Evolutionary conservation across 2,329 filamentous ascomycete species (phyloP).

Genomic region (Macrophomina tecta): DNA sequence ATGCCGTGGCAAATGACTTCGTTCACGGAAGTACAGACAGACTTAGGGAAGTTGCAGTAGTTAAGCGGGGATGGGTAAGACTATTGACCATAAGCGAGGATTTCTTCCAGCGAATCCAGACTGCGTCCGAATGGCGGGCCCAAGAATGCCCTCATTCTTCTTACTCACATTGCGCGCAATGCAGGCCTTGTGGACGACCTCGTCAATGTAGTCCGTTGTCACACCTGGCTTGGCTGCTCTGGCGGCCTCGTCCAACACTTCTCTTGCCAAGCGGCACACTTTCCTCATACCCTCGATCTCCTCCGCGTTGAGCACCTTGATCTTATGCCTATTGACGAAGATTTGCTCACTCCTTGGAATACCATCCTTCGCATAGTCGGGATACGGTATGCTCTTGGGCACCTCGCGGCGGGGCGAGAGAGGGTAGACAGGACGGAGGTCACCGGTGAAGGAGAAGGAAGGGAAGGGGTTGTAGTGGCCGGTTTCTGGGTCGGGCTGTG

Average conservation of each 20-base stretch:
- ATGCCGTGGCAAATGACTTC: conserved; percentile 99
- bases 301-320: conserved; percentile 79
- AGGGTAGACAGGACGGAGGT: conserved; percentile 80
- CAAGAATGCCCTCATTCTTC: neutral
- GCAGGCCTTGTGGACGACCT: conserved; percentile 93
- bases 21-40: conserved; percentile 93
- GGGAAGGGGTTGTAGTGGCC: conserved; percentile 93
- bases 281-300: conserved; percentile 91
- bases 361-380: conserved; percentile 88
- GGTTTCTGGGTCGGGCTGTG: conserved; percentile 90
- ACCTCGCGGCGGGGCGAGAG: conserved; percentile 56
- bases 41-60: conserved; percentile 97
- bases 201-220: conserved; percentile 93
- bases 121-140: neutral
- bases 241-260: conserved; percentile 91
- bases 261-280: conserved; percentile 83
- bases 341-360: conserved; percentile 70
- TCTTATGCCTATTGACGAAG: conserved; percentile 76
- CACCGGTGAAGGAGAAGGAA: conserved; percentile 79
- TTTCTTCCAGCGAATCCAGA: neutral
- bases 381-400: conserved; percentile 79
- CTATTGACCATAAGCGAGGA: conserved; percentile 55
- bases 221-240: conserved; percentile 85
- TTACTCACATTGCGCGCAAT: conserved; percentile 83
- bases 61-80: conserved; percentile 94